A percentile compares a stretch with the other conserved stretches of the same genome.
These are phyloP conservation scores for Diplodia corticola DNA, from an alignment of 2,329 filamentous ascomycete species.

Conservation along the genomic window DNA sequence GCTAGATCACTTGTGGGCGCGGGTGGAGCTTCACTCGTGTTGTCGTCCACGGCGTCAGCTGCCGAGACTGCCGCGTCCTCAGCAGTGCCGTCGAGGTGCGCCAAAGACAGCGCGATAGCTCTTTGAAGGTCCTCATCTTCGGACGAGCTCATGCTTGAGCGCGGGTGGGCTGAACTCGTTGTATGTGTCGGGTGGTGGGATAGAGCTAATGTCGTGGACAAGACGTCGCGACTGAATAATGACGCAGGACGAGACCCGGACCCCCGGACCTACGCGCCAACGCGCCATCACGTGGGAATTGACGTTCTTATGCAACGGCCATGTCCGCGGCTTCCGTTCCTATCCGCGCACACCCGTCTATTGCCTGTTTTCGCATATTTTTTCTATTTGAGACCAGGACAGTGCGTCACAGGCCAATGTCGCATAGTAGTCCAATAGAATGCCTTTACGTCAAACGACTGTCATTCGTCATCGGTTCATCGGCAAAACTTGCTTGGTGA, in stretches of 20 bases:
- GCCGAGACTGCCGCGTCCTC: background rate
- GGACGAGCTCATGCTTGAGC: constrained; percentile 30
- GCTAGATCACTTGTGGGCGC: background rate
- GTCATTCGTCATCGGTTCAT: too few species aligned
- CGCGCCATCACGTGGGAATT: background rate
- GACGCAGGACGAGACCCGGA: constrained; percentile 1
- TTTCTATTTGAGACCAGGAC: background rate
- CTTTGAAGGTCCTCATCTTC: constrained; percentile 32
- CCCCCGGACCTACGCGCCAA: background rate
- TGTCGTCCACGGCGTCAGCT: background rate
- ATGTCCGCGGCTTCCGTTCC: background rate
- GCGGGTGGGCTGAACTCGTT: background rate
- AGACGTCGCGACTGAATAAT: background rate
- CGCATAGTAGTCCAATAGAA: background rate
- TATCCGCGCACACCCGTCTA: background rate
- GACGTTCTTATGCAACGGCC: background rate
- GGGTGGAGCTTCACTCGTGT: constrained; percentile 14
- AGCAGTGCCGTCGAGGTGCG: background rate
- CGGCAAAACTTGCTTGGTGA: too few species aligned
- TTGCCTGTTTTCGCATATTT: background rate
- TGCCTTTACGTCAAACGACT: too few species aligned
- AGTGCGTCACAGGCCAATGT: background rate
- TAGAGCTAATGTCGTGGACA: background rate
- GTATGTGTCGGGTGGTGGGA: background rate
- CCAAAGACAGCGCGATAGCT: constrained; percentile 33